phyloP scores from a whole-genome alignment of 768 basidiomycete genomes.

The Tulasnella sp. region DNA sequence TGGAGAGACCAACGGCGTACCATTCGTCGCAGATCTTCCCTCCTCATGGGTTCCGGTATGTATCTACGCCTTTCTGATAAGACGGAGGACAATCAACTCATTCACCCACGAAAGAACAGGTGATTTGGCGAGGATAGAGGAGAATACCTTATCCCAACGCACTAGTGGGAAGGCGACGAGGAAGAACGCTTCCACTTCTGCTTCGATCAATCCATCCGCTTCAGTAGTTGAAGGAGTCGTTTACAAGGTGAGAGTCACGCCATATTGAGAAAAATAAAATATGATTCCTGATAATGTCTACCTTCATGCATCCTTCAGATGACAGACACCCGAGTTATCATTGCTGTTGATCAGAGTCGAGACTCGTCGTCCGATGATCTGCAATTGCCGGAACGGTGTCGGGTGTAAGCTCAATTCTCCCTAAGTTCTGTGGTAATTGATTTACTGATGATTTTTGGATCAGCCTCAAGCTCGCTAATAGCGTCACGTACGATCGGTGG shows the following conservation, averaged over 20 bases:
- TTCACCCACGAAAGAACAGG: conserved; percentile 46
- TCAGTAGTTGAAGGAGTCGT: conserved; percentile 61
- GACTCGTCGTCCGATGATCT: conserved; percentile 52
- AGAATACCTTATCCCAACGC: conserved; percentile 36
- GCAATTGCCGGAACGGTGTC: conserved; percentile 75
- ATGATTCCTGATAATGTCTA: background rate
- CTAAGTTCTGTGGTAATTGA: too few relatives aligned
- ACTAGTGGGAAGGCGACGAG: conserved; percentile 16
- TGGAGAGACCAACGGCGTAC: conserved; percentile 73
- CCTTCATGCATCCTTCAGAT: conserved; percentile 52
- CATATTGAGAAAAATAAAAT: too few relatives aligned
- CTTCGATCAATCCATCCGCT: conserved; percentile 19
- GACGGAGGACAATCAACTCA: background rate
- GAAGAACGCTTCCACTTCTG: background rate
- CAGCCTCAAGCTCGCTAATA: conserved; percentile 79
- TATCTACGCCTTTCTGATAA: background rate
- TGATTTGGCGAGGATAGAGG: conserved; percentile 78
- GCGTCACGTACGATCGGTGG: conserved; percentile 79
- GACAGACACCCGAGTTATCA: conserved; percentile 66
- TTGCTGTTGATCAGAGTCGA: conserved; percentile 55
- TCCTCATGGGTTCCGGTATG: conserved; percentile 73
- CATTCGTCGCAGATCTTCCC: conserved; percentile 62
- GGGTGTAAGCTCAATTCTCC: conserved; percentile 35
- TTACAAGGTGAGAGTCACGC: conserved; percentile 50
- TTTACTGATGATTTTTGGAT: too few relatives aligned